These are phyloP conservation scores for Anisogramma anomala DNA, from an alignment of 2,329 filamentous ascomycete genomes.

Conservation along the genomic window DNA sequence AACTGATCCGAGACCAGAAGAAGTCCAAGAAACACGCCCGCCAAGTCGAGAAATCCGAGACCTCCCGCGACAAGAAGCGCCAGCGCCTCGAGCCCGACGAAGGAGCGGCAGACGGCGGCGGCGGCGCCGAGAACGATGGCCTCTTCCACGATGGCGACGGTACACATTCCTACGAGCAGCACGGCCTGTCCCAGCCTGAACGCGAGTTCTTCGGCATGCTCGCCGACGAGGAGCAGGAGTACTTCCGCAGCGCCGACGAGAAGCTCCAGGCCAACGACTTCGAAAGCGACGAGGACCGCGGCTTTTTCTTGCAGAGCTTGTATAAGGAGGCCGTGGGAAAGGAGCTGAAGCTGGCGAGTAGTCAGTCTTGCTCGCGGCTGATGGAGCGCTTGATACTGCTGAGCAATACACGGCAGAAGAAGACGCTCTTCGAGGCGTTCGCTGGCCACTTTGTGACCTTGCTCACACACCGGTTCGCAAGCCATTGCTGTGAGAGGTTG, in stretches of 20 bases:
- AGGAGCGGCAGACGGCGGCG: conserved; percentile 7
- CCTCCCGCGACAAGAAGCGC: conserved; percentile 18
- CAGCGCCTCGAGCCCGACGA: conserved; percentile 17
- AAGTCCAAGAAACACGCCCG: conserved; percentile 24
- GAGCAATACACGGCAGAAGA: conserved; percentile 69
- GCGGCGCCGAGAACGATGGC: conserved; percentile 3
- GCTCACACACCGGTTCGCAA: conserved; percentile 90
- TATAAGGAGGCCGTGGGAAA: conserved; percentile 81
- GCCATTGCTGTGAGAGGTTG: conserved; percentile 90
- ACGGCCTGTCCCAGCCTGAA: conserved; percentile 29
- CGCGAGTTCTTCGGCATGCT: conserved; percentile 87
- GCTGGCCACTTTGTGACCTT: conserved; percentile 77
- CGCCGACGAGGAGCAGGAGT: conserved; percentile 86
- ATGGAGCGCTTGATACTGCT: conserved; percentile 85
- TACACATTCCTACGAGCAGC: not conserved
- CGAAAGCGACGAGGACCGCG: conserved; percentile 58
- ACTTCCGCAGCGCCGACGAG: conserved; percentile 83
- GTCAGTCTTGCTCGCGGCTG: conserved; percentile 85
- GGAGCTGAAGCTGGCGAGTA: conserved; percentile 90
- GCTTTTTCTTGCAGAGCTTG: conserved; percentile 66
- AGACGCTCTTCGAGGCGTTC: conserved; percentile 76
- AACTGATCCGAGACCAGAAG: conserved; percentile 27
- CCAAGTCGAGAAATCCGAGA: conserved; percentile 20
- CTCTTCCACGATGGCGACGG: not conserved
- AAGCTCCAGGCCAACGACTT: conserved; percentile 87